Percentiles rank a stretch among this genome's conserved stretches.
Evolutionary conservation across 495 filamentous ascomycete genomes (phyloP).

Genomic region (Penicillium riverlandense): DNA sequence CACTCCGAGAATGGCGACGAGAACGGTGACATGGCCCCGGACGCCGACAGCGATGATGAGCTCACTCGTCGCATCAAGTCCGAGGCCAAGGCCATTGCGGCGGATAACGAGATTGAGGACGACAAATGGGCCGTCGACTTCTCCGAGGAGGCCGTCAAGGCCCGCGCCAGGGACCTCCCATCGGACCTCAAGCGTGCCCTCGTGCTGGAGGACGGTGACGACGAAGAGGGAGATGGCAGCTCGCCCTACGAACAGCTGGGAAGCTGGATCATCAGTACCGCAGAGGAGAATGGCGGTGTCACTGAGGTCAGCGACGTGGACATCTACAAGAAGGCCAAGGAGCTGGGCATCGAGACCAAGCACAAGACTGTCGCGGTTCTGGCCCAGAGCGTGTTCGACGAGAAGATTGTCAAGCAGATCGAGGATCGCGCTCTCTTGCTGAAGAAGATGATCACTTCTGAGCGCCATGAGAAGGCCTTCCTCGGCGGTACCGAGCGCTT

Average conservation of each 20-base stretch:
- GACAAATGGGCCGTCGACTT: conserved; percentile 93
- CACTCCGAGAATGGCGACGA: conserved; percentile 58
- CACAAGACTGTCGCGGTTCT: conserved; percentile 89
- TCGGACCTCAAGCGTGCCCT: conserved; percentile 86
- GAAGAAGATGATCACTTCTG: conserved; percentile 85
- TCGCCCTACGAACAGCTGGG: conserved; percentile 88
- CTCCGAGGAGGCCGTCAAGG: conserved; percentile 89
- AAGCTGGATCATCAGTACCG: conserved; percentile 79
- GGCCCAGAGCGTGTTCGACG: conserved; percentile 88
- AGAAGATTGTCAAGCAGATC: conserved; percentile 83
- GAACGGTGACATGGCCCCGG: conserved; percentile 62
- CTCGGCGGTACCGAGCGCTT: conserved; percentile 96
- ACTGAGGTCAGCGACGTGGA: conserved; percentile 74
- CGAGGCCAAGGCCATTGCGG: conserved; percentile 68
- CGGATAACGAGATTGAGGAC: conserved; percentile 61
- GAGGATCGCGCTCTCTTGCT: conserved; percentile 72
- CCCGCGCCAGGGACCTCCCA: conserved; percentile 84
- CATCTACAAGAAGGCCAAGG: conserved; percentile 90
- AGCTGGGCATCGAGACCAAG: conserved; percentile 90
- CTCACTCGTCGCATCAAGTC: conserved; percentile 83
- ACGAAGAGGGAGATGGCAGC: conserved; percentile 75
- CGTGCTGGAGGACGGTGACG: conserved; percentile 75
- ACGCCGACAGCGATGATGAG: conserved; percentile 85
- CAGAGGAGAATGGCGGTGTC: conserved; percentile 62
- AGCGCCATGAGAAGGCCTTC: conserved; percentile 92